Conservation (phyloP, 2,329 filamentous ascomycete genomes). For the Tolypocladium ovalisporum region DNA sequence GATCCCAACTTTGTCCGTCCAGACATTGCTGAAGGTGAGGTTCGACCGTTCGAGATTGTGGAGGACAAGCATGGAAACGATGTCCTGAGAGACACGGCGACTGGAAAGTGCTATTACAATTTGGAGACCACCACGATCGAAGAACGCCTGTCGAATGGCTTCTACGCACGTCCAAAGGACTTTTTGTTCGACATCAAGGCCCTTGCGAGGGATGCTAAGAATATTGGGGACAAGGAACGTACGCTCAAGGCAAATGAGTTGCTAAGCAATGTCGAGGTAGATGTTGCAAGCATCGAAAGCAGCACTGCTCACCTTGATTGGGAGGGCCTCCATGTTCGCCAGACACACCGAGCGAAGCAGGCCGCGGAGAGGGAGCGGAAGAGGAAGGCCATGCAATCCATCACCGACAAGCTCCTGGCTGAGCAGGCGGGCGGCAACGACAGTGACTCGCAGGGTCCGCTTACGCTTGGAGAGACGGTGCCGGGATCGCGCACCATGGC, state of each 20-base stretch:
- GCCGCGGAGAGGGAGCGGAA: constrained; percentile 52
- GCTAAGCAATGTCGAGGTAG: constrained; percentile 85
- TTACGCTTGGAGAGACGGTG: constrained; percentile 54
- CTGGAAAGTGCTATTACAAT: constrained; percentile 88
- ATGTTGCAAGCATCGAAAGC: constrained; percentile 66
- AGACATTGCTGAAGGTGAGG: constrained; percentile 40
- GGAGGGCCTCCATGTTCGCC: constrained; percentile 68
- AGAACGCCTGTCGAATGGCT: constrained; percentile 92
- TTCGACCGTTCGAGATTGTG: constrained; percentile 68
- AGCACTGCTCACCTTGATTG: constrained; percentile 62
- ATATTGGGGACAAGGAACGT: constrained; percentile 71
- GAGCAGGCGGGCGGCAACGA: constrained; percentile 40
- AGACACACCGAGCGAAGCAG: constrained; percentile 52
- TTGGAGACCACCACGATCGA: constrained; percentile 88
- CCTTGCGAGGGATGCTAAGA: constrained; percentile 74
- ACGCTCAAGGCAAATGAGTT: constrained; percentile 85
- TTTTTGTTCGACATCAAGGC: constrained; percentile 81
- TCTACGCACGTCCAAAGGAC: constrained; percentile 82
- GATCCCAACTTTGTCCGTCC: constrained; percentile 60
- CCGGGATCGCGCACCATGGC: constrained; percentile 41
- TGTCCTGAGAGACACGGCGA: constrained; percentile 64
- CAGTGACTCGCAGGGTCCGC: constrained; percentile 43
- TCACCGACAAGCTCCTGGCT: constrained; percentile 36
- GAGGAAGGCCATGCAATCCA: constrained; percentile 48
- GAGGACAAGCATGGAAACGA: constrained; percentile 69